These are phyloP conservation scores for Pachyrhizus erosus DNA, from an alignment of 306 rosid genomes.

Conservation along the genomic window DNA sequence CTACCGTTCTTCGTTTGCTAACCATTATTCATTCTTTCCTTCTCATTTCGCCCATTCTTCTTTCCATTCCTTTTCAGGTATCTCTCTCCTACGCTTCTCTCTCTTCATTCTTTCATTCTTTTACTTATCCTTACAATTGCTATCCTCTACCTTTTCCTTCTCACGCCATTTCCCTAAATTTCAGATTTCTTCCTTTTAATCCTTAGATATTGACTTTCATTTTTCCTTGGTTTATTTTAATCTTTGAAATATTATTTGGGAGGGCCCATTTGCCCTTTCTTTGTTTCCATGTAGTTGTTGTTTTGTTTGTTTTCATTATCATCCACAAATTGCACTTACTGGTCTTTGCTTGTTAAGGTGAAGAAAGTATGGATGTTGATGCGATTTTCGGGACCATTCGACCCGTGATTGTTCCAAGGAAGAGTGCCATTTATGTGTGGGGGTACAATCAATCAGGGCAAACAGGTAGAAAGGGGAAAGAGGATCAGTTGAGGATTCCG, in stretches of 20 bases:
- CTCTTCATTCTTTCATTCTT: not conserved
- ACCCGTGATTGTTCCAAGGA: constrained; percentile 58
- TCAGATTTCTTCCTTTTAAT: constrained; percentile 10
- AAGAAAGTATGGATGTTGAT: constrained; percentile 63
- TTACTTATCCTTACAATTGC: too few species aligned
- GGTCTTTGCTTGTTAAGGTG: constrained; percentile 36
- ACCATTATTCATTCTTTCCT: not conserved
- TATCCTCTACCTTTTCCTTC: not conserved
- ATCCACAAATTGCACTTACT: constrained; percentile 16
- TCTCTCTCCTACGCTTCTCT: not conserved
- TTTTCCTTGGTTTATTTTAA: not conserved
- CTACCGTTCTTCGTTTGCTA: not conserved
- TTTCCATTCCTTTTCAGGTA: constrained; percentile 18
- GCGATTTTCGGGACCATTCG: constrained; percentile 57
- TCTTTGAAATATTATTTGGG: not conserved
- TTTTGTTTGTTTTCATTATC: too few species aligned
- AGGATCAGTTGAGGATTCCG: constrained; percentile 81
- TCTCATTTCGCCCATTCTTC: not conserved
- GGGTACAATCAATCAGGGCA: constrained; percentile 96
- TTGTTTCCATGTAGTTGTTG: constrained; percentile 14
- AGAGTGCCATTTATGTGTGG: constrained; percentile 95
- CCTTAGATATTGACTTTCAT: not conserved
- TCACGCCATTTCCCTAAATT: constrained; percentile 18
- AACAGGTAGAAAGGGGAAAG: constrained; percentile 81
- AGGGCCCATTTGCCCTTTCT: too few species aligned